Percentiles rank a stretch among this genome's conserved stretches.
These are phyloP conservation scores for Alternaria arbusti DNA, from an alignment of 2,329 filamentous ascomycete species.

Conservation along the genomic window DNA sequence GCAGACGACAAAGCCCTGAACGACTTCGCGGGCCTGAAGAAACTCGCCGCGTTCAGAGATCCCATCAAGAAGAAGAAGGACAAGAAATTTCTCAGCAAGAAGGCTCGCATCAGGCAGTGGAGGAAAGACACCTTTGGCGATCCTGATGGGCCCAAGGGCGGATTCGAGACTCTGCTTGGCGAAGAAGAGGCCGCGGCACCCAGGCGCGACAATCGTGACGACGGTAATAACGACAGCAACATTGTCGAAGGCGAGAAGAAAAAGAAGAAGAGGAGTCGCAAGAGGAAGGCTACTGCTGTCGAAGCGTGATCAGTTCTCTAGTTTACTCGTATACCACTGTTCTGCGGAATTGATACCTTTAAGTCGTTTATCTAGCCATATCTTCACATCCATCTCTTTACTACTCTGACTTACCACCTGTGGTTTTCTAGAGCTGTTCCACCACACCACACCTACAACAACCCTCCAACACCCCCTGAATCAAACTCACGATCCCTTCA, in stretches of 20 bases:
- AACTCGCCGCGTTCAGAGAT: conserved; percentile 88
- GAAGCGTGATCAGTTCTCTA: conserved; percentile 8
- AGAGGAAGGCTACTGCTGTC: conserved; percentile 23
- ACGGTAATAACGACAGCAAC: conserved; percentile 4
- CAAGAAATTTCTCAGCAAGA: conserved; percentile 88
- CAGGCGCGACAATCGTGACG: neutral
- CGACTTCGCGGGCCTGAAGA: conserved; percentile 91
- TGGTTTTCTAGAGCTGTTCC: neutral
- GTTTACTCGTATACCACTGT: neutral
- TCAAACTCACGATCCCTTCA: neutral
- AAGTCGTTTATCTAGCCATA: neutral
- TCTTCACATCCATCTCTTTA: neutral
- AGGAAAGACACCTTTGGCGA: conserved; percentile 71
- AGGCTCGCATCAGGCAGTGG: conserved; percentile 89
- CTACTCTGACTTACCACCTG: neutral
- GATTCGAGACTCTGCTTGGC: conserved; percentile 42
- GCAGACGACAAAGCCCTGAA: conserved; percentile 87
- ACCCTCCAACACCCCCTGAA: neutral
- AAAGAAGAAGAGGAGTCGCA: conserved; percentile 36
- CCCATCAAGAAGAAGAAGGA: conserved; percentile 88
- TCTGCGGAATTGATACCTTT: neutral
- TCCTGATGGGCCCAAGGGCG: conserved; percentile 59
- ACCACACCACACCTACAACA: neutral
- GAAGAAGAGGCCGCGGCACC: conserved; percentile 8
- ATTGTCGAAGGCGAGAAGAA: conserved; percentile 30